These are phyloP conservation scores for Daldinia grandis DNA, from an alignment of 495 filamentous ascomycete genomes.

Conservation along the genomic window DNA sequence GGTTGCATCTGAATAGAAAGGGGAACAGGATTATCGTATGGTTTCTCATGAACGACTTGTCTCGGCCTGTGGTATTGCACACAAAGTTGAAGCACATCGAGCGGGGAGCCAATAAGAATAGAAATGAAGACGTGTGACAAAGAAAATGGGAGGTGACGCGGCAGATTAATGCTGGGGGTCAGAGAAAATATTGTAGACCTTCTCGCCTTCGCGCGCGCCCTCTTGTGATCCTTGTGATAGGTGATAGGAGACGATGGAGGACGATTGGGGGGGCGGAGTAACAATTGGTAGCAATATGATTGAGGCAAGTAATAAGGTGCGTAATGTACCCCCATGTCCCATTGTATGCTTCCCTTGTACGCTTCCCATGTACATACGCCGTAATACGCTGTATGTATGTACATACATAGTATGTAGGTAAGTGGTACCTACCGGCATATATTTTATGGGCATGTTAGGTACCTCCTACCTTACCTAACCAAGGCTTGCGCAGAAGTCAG, in stretches of 20 bases:
- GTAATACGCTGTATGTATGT: not conserved
- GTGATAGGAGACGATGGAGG: not conserved
- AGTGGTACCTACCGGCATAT: not conserved
- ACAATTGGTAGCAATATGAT: not conserved
- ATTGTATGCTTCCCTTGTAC: too few relatives aligned
- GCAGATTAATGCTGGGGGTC: slow-evolving; percentile 34
- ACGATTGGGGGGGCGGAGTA: not conserved
- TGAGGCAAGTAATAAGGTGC: not conserved
- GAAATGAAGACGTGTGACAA: slow-evolving; percentile 23
- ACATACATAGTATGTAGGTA: too few relatives aligned
- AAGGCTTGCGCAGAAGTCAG: slow-evolving; percentile 1
- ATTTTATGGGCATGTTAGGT: not conserved
- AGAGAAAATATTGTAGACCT: slow-evolving; percentile 17
- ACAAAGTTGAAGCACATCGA: slow-evolving; percentile 16
- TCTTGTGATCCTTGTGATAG: not conserved
- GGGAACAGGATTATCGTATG: slow-evolving; percentile 3
- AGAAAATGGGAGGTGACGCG: slow-evolving; percentile 31
- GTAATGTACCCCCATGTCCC: not conserved
- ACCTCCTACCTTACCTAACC: not conserved
- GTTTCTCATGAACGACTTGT: slow-evolving; percentile 12
- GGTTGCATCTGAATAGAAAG: slow-evolving; percentile 7
- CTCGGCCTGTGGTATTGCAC: slow-evolving; percentile 22
- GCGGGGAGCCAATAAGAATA: slow-evolving; percentile 34
- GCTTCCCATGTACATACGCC: not conserved
- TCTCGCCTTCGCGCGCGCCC: not conserved